Evolutionary conservation across 192 early-diverging fungal genomes (phyloP), one percentile per base, ranked within the genome.

Genomic region (Coemansia sp.): DNA sequence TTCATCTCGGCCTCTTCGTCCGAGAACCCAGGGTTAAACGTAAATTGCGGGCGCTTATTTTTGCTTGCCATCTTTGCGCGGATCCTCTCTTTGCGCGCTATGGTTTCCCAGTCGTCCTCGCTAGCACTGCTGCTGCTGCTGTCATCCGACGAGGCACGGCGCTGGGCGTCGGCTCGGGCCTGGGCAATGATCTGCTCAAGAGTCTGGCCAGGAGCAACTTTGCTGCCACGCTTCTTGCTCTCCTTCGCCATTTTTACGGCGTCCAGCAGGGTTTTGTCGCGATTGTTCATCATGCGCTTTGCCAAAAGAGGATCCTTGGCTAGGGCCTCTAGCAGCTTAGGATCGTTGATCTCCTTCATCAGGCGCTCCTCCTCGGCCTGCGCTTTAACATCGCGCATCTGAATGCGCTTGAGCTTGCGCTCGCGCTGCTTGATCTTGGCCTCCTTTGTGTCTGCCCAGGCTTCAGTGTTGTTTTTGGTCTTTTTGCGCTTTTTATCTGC

Each of bases 251-350:
- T 63, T 5, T 35, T 14, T 8, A 25, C 42, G 25, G 57, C 58
- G 48, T 63, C 63, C 20, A 36, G 46, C 46, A 62, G 58, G 29
- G 55, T 78, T 62, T 78, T 78, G 45, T 78, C 75, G 15, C 68
- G 59, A 9, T 34, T 22, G 30, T 25, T 64, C 34, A 75, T 38
- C 72, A 68, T 58, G 36, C 60, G 72, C 50, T 75, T 75, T n/a
- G 64, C 72, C 32, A 75, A 25, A n/a, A 75, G 29, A 30, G 72
- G 72, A 32, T 75, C 72, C 24, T 55, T 62, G 34, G 60, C 65
- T 38, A 75, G 53, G 22, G 50, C 36, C 39, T 67, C 66, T 22
- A 47, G 59, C 32, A 75, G 15, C 46, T 60, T 59, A 0, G 72
- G 72, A 11, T 75, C 72, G 39, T 64, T 57, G 35, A 67, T 64